phyloP scores from a whole-genome alignment of 768 basidiomycete genomes.

The Dictyophora rubrovolvata region DNA sequence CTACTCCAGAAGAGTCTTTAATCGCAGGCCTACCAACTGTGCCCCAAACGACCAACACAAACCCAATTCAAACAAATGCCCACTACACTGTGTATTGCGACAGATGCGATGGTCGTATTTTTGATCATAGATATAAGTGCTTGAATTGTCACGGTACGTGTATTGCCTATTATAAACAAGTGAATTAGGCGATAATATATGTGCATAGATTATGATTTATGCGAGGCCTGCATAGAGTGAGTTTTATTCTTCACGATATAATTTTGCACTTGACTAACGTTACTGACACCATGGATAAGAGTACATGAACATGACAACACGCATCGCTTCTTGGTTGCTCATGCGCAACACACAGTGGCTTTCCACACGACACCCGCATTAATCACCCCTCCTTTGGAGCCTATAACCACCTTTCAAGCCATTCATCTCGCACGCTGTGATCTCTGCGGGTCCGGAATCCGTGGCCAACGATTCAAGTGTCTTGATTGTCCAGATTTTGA shows the following conservation, averaged over 20 bases:
- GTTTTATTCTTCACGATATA: conserved; percentile 33
- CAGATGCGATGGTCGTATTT: conserved; percentile 42
- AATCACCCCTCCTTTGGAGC: conserved; percentile 23
- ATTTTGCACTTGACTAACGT: conserved; percentile 2
- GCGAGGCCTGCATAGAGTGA: conserved; percentile 43
- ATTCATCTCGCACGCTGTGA: conserved; percentile 64
- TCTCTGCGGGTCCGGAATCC: conserved; percentile 62
- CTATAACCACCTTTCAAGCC: conserved; percentile 13
- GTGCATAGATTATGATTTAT: conserved; percentile 59
- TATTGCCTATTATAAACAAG: neutral
- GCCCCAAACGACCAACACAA: neutral
- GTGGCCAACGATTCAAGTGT: conserved; percentile 74
- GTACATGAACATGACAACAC: conserved; percentile 23
- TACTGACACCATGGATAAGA: conserved; percentile 22
- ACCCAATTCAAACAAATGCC: conserved; percentile 22
- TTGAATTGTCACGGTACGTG: conserved; percentile 58
- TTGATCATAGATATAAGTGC: conserved; percentile 71
- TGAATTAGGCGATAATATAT: neutral
- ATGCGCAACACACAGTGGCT: conserved; percentile 51
- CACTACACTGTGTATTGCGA: conserved; percentile 62
- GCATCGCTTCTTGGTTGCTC: conserved; percentile 66
- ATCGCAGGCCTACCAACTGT: neutral
- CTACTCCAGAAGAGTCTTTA: neutral
- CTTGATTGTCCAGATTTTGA: conserved; percentile 77
- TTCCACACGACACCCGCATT: conserved; percentile 44